These are phyloP conservation scores for Umbilicus rupestris DNA, from an alignment of 164 flowering plant genomes.

Conservation along the genomic window DNA sequence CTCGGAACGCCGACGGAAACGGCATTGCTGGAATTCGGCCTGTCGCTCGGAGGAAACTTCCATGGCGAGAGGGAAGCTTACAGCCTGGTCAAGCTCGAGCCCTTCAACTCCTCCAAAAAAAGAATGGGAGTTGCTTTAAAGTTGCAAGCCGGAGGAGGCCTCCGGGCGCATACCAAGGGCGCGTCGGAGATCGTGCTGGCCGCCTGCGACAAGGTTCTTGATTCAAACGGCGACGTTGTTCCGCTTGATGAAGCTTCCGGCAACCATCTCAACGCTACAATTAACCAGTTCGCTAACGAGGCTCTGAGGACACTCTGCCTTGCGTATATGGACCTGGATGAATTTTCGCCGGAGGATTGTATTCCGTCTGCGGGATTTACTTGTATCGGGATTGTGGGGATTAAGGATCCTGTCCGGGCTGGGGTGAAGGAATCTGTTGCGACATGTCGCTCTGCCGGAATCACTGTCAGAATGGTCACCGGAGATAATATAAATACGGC, in stretches of 20 bases:
- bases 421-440: constrained; percentile 75
- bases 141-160: constrained; percentile 54
- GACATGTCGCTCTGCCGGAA: constrained; percentile 59
- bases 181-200: constrained; percentile 77
- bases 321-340: constrained; percentile 49
- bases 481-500: constrained; percentile 79
- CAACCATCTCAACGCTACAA: constrained; percentile 36
- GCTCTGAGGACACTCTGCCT: constrained; percentile 76
- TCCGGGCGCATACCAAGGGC: constrained; percentile 60
- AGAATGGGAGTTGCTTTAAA: constrained; percentile 64
- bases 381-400: constrained; percentile 66
- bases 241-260: constrained; percentile 43
- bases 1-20: constrained; percentile 68
- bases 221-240: constrained; percentile 49
- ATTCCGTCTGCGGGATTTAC: constrained; percentile 55
- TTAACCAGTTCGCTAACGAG: constrained; percentile 56
- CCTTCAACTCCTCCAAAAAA: constrained; percentile 72
- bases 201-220: constrained; percentile 54
- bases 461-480: constrained; percentile 69
- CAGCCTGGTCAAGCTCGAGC: constrained; percentile 61
- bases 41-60: constrained; percentile 66
- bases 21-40: constrained; percentile 55
- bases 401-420: constrained; percentile 75
- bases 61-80: constrained; percentile 32
- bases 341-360: constrained; percentile 26